Percentiles rank a stretch among this genome's conserved stretches.
These are phyloP conservation scores for Fusarium concolor DNA, from an alignment of 2,329 filamentous ascomycete genomes.

Conservation along the genomic window DNA sequence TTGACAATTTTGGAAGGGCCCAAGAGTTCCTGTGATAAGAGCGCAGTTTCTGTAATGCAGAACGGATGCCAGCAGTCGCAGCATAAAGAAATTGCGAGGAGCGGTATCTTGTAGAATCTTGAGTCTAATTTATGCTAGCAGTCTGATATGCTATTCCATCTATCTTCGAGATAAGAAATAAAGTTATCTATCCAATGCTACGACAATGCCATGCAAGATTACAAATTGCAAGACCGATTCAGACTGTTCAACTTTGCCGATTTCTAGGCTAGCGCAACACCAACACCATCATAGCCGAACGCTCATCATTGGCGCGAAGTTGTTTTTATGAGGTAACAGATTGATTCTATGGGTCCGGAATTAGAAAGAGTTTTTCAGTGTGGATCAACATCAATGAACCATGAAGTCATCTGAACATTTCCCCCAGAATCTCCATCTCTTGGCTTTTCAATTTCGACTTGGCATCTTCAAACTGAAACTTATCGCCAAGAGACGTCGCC, in stretches of 20 bases:
- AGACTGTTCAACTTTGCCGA: neutral
- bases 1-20: too few relatives aligned
- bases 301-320: neutral
- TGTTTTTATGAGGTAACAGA: slow-evolving; percentile 11
- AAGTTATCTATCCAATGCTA: too few relatives aligned
- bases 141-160: too few relatives aligned
- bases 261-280: neutral
- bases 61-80: too few relatives aligned
- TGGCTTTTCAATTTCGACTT: slow-evolving; percentile 11
- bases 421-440: neutral
- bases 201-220: too few relatives aligned
- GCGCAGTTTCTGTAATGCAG: too few relatives aligned
- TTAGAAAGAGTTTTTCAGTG: slow-evolving; percentile 1
- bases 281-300: accelerated
- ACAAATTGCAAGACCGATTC: too few relatives aligned
- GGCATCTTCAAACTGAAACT: slow-evolving; percentile 7
- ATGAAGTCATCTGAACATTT: slow-evolving; percentile 16
- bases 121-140: too few relatives aligned
- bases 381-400: neutral
- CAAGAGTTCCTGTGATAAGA: too few relatives aligned
- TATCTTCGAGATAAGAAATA: too few relatives aligned
- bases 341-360: slow-evolving; percentile 9
- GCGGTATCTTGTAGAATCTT: too few relatives aligned
- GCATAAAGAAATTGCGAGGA: too few relatives aligned
- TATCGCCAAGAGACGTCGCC: slow-evolving; percentile 1